These are phyloP conservation scores for Skeletonema costatum DNA, from an alignment of 108 stramenopile genomes.

Conservation along the genomic window DNA sequence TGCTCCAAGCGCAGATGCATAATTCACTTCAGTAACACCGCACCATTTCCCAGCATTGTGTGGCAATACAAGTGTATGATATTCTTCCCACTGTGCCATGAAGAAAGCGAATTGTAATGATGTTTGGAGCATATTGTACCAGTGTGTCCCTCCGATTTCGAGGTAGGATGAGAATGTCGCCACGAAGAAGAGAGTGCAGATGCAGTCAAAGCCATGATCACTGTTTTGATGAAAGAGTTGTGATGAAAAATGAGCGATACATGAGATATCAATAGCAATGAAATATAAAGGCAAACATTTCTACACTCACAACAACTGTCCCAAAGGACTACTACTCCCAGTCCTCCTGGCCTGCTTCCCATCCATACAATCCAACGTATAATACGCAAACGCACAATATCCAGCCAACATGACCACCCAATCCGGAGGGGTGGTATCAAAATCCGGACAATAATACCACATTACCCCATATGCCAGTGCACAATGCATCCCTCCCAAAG, in stretches of 20 bases:
- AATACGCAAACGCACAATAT: slow-evolving; percentile 74
- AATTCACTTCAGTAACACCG: slow-evolving; percentile 88
- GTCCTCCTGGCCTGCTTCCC: slow-evolving; percentile 97
- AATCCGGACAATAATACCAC: slow-evolving; percentile 53
- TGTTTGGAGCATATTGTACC: slow-evolving; percentile 63
- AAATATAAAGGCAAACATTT: too few relatives aligned
- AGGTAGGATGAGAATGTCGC: slow-evolving; percentile 54
- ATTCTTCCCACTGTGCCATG: slow-evolving; percentile 96
- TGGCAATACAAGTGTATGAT: slow-evolving; percentile 85
- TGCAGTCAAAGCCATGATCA: slow-evolving; percentile 96
- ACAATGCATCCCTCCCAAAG: slow-evolving; percentile 75
- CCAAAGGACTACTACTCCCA: slow-evolving; percentile 85
- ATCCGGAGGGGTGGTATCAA: slow-evolving; percentile 56
- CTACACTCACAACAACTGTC: slow-evolving; percentile 88
- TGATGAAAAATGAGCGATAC: background rate
- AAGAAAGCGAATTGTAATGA: slow-evolving; percentile 86
- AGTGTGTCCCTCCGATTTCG: slow-evolving; percentile 49
- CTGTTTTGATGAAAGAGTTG: slow-evolving; percentile 3
- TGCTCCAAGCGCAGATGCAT: slow-evolving; percentile 41
- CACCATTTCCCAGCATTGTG: slow-evolving; percentile 64
- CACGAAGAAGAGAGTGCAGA: slow-evolving; percentile 76
- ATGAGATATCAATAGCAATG: background rate
- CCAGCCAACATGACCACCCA: slow-evolving; percentile 69
- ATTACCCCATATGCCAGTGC: slow-evolving; percentile 55
- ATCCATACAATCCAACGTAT: slow-evolving; percentile 98